These are phyloP conservation scores for Crepidotus variabilis DNA, from an alignment of 768 basidiomycete species.

Conservation along the genomic window DNA sequence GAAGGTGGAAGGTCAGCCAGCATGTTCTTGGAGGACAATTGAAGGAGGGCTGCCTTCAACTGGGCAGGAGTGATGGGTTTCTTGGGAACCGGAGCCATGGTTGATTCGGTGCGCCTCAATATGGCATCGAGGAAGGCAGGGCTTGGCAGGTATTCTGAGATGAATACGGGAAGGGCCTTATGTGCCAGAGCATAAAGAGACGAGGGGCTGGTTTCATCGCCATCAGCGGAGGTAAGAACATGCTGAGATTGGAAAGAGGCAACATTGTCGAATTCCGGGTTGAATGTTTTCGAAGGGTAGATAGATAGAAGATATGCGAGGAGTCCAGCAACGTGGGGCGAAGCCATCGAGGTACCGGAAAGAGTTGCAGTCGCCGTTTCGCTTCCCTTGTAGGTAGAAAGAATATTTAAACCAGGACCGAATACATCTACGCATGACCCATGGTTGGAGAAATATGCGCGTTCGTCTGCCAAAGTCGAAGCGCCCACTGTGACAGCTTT, in stretches of 20 bases:
- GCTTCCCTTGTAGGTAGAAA: constrained; percentile 79
- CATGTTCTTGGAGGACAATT: constrained; percentile 48
- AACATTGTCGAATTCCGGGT: constrained; percentile 42
- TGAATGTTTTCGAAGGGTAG: constrained; percentile 65
- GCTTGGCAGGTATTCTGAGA: constrained; percentile 52
- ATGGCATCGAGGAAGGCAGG: constrained; percentile 41
- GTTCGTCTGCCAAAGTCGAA: constrained; percentile 73
- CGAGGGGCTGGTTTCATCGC: constrained; percentile 24
- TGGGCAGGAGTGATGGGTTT: constrained; percentile 59
- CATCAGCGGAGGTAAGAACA: constrained; percentile 23
- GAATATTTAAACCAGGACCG: constrained; percentile 87
- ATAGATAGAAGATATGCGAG: constrained; percentile 91
- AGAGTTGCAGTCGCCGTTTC: constrained; percentile 63
- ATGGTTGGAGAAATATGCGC: constrained; percentile 91
- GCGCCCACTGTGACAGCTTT: constrained; percentile 95
- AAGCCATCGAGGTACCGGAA: constrained; percentile 93
- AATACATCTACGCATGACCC: constrained; percentile 92
- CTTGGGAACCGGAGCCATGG: constrained; percentile 37
- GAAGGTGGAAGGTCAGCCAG: constrained; percentile 47
- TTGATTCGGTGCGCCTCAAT: constrained; percentile 10
- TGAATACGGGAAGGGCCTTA: constrained; percentile 55
- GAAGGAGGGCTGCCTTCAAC: constrained; percentile 73
- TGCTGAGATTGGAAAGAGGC: constrained; percentile 30
- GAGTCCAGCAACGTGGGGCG: constrained; percentile 87
- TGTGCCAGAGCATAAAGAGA: constrained; percentile 53